Evolutionary conservation across 2,329 filamentous ascomycete genomes (phyloP).

Genomic region (Zarea fungicola): DNA sequence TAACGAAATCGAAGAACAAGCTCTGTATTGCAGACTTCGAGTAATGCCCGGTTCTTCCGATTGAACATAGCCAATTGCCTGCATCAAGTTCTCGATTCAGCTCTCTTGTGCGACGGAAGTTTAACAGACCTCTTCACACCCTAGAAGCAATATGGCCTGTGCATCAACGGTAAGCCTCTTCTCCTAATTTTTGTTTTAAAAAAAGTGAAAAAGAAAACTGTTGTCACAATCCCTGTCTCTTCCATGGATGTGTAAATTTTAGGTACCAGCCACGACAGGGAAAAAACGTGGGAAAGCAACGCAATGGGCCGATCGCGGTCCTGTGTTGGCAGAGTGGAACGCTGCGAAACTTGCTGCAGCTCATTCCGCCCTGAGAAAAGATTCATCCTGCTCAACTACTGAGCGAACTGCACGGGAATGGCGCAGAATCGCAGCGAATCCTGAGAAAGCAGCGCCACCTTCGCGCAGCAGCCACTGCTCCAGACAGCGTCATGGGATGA

Average conservation of each 20-base stretch:
- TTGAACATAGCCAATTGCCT: too few relatives aligned
- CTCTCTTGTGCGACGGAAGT: too few relatives aligned
- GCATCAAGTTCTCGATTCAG: too few relatives aligned
- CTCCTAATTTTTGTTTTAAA: not conserved
- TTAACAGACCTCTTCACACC: not conserved
- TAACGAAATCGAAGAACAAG: too few relatives aligned
- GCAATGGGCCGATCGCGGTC: not conserved
- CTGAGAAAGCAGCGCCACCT: not conserved
- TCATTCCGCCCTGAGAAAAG: too few relatives aligned
- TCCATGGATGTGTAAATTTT: not conserved
- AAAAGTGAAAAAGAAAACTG: too few relatives aligned
- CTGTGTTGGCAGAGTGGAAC: not conserved
- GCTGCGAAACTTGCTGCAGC: too few relatives aligned
- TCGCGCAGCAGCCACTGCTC: not conserved
- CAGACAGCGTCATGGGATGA: constrained; percentile 8
- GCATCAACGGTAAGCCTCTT: not conserved
- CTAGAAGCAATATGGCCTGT: not conserved
- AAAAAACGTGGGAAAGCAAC: constrained; percentile 5
- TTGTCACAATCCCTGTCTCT: not conserved
- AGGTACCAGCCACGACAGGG: not conserved
- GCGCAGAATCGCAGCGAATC: not conserved
- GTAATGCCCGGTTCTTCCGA: too few relatives aligned
- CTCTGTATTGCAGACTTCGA: too few relatives aligned
- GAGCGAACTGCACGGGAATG: not conserved
- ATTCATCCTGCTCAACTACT: not conserved